Conservation (phyloP, 1,284 basidiomycete species). For the Leccinum pallidistipes region DNA sequence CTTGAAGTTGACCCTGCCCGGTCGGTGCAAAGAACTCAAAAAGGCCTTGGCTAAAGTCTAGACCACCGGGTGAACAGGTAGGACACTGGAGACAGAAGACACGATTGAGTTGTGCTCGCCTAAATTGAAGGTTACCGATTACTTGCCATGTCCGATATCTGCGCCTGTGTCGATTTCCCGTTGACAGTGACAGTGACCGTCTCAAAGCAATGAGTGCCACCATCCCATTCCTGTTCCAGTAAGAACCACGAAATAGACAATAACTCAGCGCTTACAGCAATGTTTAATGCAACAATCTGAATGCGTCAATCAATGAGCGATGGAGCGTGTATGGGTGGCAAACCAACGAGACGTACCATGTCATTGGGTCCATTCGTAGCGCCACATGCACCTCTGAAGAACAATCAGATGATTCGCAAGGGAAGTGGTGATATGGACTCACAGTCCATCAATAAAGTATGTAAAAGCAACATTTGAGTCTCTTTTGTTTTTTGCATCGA, state of each 20-base stretch:
- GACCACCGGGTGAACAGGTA: constrained; percentile 41
- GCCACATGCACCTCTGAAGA: constrained; percentile 32
- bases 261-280: constrained; percentile 29
- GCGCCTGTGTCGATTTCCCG: constrained; percentile 53
- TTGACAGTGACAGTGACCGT: constrained; percentile 54
- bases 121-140: background rate
- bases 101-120: background rate
- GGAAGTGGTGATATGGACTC: constrained; percentile 2
- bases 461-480: constrained; percentile 23
- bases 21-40: constrained; percentile 44
- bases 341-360: constrained; percentile 21
- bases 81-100: constrained; percentile 33
- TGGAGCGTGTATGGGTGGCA: background rate
- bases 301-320: background rate
- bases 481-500: constrained; percentile 20
- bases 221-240: constrained; percentile 37
- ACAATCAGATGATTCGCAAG: background rate
- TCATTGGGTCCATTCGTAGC: constrained; percentile 23
- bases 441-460: constrained; percentile 30
- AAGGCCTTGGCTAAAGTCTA: constrained; percentile 51
- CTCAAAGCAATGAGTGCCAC: constrained; percentile 51
- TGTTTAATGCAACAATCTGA: constrained; percentile 48
- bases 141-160: constrained; percentile 52
- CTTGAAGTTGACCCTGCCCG: constrained; percentile 37
- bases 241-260: constrained; percentile 1